Evolutionary conservation across 345 rosid genomes (phyloP), one percentile per base, ranked within the genome.

Genomic region (Aethionema arabicum): DNA sequence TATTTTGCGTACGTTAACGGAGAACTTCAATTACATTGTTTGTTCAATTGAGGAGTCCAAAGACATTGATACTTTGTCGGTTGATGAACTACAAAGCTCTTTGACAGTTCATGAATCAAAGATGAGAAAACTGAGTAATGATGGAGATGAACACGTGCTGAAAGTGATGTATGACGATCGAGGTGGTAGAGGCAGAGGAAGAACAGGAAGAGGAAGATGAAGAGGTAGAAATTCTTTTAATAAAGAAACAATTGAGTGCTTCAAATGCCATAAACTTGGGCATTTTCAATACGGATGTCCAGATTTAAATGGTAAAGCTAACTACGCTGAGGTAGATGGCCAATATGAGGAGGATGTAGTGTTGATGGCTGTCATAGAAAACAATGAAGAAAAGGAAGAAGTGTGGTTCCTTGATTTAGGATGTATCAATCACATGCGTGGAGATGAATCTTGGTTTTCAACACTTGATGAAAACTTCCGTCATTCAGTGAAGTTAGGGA

Each of bases 341-440:
- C 30, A 52, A 41, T 32, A 56, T 11, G 55, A 57, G 0, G 5
- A 35, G n/a, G n/a, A n/a, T 35, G 38, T 67, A n/a, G 0, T 67
- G 6, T 36, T 67, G 47, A 58, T 56, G 63, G 2, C 38, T 6
- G 7, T 15, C 12, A 29, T 36, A 0, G 49, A 56, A 7, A 4
- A 44, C 38, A 1, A 57, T 4, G 38, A 9, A 0, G 48, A 5
- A 5, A 7, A 7, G 3, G 41, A 67, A 9, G 51, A 58, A 32
- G 21, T 32, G 2, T 56, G 50, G 59, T 65, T 32, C 11, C 29
- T 70, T 0, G 47, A 70, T 12, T 37, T 16, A 2, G 35, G 65
- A 0, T 70, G 52, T 11, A n/a, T 2, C 11, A 70, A 62, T 38
- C 45, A 69, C 14, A 53, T 61, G 67, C 32, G 46, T 29, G 52